A percentile compares a stretch with the other conserved stretches of the same genome.
These are phyloP conservation scores for Solanum paucissectum DNA, from an alignment of 257 asterid genomes.

Conservation along the genomic window DNA sequence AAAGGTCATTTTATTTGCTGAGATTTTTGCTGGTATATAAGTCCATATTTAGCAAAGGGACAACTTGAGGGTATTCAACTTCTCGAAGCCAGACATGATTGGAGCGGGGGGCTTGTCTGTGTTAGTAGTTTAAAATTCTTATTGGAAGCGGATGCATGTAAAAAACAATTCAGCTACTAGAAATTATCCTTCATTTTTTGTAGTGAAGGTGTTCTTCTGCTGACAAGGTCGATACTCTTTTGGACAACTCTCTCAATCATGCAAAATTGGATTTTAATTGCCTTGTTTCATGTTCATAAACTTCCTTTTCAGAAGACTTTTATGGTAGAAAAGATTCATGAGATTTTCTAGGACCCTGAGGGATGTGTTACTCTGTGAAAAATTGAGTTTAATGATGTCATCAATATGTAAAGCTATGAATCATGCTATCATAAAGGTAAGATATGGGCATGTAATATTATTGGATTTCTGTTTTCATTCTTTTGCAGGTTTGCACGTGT, in stretches of 20 bases:
- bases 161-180: not conserved
- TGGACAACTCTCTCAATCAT: not conserved
- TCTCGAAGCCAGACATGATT: not conserved
- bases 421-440: not conserved
- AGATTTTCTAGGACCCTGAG: not conserved
- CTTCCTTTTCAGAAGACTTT: not conserved
- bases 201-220: not conserved
- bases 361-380: not conserved
- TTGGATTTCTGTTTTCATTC: not conserved
- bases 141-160: not conserved
- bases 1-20: not conserved
- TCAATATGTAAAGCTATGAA: not conserved
- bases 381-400: not conserved
- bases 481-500: slow-evolving; percentile 70
- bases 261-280: not conserved
- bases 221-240: not conserved
- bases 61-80: not conserved
- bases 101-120: not conserved
- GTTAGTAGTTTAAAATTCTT: not conserved
- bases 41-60: not conserved
- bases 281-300: not conserved
- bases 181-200: not conserved
- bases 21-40: not conserved
- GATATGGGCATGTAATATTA: not conserved
- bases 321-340: not conserved